A percentile compares a stretch with the other conserved stretches of the same genome.
Conservation (phyloP, 2,329 filamentous ascomycete genomes). For the Hyphodiscus sp. region DNA sequence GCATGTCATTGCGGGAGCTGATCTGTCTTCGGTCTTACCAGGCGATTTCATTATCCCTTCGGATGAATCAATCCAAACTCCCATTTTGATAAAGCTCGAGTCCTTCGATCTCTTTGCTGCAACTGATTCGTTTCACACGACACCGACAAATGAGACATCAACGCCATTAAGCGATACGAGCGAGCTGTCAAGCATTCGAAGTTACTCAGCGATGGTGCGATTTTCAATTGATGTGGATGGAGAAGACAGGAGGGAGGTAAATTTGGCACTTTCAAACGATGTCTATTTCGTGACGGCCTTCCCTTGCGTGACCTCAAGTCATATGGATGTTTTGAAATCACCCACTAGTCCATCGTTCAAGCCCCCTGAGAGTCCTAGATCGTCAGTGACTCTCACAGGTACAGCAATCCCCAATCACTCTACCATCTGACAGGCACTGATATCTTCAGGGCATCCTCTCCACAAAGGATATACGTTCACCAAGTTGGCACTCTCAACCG, state of each 20-base stretch:
- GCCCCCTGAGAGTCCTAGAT: conserved; percentile 36
- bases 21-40: conserved; percentile 47
- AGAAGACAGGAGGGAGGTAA: conserved; percentile 20
- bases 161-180: conserved; percentile 14
- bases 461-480: conserved; percentile 58
- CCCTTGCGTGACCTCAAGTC: conserved; percentile 53
- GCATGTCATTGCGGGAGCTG: conserved; percentile 51
- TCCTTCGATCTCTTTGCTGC: conserved; percentile 43
- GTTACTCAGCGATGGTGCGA: conserved; percentile 28
- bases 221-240: conserved; percentile 20
- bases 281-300: conserved; percentile 61
- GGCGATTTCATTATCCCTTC: conserved; percentile 58
- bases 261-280: conserved; percentile 45
- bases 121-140: conserved; percentile 35
- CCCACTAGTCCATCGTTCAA: conserved; percentile 54
- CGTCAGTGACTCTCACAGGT: conserved; percentile 5
- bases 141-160: conserved; percentile 29
- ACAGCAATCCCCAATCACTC: conserved; percentile 3
- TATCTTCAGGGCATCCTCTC: conserved; percentile 48
- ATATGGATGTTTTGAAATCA: conserved; percentile 52
- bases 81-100: conserved; percentile 43
- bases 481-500: conserved; percentile 50
- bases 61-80: conserved; percentile 44
- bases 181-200: conserved; percentile 17
- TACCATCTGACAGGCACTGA: not conserved